Conservation (phyloP, 257 asterid species). For the Solanum gandarillasii region DNA sequence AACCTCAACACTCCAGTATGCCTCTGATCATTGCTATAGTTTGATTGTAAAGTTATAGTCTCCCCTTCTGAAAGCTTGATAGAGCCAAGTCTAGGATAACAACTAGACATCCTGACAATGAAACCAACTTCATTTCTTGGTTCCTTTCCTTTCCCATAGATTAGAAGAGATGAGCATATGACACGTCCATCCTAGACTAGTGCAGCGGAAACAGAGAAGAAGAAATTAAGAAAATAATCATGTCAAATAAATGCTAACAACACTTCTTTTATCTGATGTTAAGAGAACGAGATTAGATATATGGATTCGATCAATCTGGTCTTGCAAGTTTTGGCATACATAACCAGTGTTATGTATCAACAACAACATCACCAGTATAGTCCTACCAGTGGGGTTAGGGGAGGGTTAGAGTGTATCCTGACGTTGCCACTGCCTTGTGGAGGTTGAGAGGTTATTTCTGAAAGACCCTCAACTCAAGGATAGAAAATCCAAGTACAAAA, state of each 20-base stretch:
- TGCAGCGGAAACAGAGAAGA: neutral
- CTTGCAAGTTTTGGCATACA: neutral
- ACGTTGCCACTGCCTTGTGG: no score
- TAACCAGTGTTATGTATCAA: neutral
- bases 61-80: constrained; percentile 63
- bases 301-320: neutral
- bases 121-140: constrained; percentile 81
- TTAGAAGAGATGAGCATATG: neutral
- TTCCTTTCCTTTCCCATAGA: constrained; percentile 63
- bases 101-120: constrained; percentile 77
- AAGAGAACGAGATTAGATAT: neutral
- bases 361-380: no score
- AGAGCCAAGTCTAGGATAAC: constrained; percentile 77
- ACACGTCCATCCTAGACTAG: constrained; percentile 53
- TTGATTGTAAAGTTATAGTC: constrained; percentile 47
- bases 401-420: no score
- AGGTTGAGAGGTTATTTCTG: no score
- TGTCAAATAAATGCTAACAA: neutral
- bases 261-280: neutral
- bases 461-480: no score
- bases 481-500: no score
- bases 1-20: constrained; percentile 90
- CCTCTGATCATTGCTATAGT: constrained; percentile 38
- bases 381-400: no score
- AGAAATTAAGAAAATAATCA: neutral